Conservation (phyloP, 768 basidiomycete genomes). For the Termitomyces titanicus region DNA sequence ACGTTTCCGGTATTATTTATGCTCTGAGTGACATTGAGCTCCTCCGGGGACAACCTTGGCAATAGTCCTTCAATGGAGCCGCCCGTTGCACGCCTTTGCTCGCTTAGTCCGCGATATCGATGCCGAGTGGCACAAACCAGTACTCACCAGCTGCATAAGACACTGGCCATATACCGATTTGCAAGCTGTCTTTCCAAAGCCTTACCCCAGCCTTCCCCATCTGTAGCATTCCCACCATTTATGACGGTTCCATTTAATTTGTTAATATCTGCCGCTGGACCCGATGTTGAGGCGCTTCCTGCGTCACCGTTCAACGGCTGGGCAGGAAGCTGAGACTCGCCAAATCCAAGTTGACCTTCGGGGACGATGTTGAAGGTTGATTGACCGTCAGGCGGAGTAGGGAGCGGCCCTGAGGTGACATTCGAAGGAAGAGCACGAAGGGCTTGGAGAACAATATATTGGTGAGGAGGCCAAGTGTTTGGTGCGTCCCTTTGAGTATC, state of each 20-base stretch:
- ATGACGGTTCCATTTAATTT: constrained; percentile 47
- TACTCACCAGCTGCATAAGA: constrained; percentile 84
- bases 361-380: constrained; percentile 72
- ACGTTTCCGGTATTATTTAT: constrained; percentile 71
- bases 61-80: constrained; percentile 76
- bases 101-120: background rate
- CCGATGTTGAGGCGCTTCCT: constrained; percentile 47
- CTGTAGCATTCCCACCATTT: constrained; percentile 62
- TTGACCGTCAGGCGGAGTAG: constrained; percentile 43
- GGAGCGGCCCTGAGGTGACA: constrained; percentile 52
- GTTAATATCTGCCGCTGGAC: constrained; percentile 61
- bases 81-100: constrained; percentile 78
- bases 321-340: constrained; percentile 65
- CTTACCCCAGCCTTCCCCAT: constrained; percentile 62
- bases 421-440: constrained; percentile 72
- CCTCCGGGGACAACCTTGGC: constrained; percentile 61
- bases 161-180: constrained; percentile 80
- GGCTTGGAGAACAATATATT: constrained; percentile 76
- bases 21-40: constrained; percentile 68
- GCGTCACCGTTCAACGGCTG: constrained; percentile 46
- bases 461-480: constrained; percentile 88
- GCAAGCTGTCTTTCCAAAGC: constrained; percentile 69
- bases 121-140: background rate
- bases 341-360: constrained; percentile 73
- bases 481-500: constrained; percentile 63